Conservation (phyloP, 805 yeast genomes). For the Candida berthetii region DNA sequence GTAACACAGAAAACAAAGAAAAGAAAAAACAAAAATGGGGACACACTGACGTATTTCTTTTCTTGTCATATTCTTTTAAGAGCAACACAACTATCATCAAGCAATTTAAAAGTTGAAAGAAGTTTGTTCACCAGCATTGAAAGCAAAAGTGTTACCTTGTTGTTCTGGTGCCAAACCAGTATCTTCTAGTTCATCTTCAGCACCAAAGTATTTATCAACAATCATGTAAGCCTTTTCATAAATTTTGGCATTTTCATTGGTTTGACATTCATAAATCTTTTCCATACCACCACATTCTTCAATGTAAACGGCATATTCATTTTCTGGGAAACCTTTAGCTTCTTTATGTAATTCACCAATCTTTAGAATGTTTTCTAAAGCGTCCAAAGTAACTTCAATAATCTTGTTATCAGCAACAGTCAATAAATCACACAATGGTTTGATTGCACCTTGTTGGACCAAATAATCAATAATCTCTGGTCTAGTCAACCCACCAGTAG, state of each 20-base stretch:
- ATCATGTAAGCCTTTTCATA: conserved; percentile 87
- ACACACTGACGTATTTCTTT: too few relatives aligned
- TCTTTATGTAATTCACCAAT: conserved; percentile 94
- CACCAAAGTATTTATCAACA: conserved; percentile 87
- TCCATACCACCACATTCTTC: conserved; percentile 99
- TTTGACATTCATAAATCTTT: conserved; percentile 89
- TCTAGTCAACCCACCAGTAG: conserved; percentile 86
- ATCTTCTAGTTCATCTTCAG: conserved; percentile 67
- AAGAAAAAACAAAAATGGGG: too few relatives aligned
- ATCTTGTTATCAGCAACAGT: conserved; percentile 86
- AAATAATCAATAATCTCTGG: conserved; percentile 93
- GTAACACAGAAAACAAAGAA: too few relatives aligned
- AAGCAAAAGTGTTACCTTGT: conserved; percentile 81
- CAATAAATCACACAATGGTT: conserved; percentile 91
- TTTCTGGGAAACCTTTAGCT: conserved; percentile 57
- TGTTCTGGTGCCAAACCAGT: conserved; percentile 75
- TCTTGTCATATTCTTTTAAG: too few relatives aligned
- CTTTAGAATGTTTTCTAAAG: conserved; percentile 86
- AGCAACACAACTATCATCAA: too few relatives aligned
- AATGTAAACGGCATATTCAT: conserved; percentile 84
- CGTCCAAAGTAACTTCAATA: conserved; percentile 92
- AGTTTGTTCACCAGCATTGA: conserved; percentile 62
- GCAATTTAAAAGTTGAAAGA: conserved; percentile 19
- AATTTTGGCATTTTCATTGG: conserved; percentile 84
- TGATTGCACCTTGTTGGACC: conserved; percentile 93